A percentile compares a stretch with the other conserved stretches of the same genome.
phyloP scores from a whole-genome alignment of 306 rosid genomes.

The Quercus aquifolioides region DNA sequence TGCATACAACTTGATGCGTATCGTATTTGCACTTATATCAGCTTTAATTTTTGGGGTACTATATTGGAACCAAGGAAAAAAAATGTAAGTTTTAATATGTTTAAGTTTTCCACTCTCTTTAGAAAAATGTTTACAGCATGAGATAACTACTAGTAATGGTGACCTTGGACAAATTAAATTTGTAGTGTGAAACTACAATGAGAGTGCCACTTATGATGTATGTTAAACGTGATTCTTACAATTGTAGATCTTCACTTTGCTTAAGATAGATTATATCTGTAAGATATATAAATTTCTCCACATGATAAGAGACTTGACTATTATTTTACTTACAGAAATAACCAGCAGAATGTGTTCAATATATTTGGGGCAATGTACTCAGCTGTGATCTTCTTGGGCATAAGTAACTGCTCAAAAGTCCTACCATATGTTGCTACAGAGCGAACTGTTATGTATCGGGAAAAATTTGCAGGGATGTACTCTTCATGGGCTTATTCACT shows the following conservation, averaged over 20 bases:
- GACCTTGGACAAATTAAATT: background rate
- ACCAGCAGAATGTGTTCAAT: background rate
- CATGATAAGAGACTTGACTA: background rate
- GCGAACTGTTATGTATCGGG: background rate
- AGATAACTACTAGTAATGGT: too few relatives aligned
- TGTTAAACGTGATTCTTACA: background rate
- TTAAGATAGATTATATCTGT: background rate
- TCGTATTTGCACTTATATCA: background rate
- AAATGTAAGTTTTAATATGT: background rate
- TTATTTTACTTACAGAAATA: background rate
- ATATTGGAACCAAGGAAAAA: constrained; percentile 29
- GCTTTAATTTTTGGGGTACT: background rate
- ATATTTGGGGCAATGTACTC: background rate
- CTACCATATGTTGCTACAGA: background rate
- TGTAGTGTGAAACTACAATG: too few relatives aligned
- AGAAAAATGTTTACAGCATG: background rate
- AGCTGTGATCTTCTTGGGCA: background rate
- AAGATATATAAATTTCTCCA: background rate
- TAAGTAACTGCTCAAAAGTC: background rate
- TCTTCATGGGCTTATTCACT: background rate
- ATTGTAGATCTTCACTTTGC: background rate
- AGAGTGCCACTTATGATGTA: too few relatives aligned
- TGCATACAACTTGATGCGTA: background rate
- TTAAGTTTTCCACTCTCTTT: background rate
- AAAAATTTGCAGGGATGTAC: background rate